These are phyloP conservation scores for Typha latifolia DNA, from an alignment of 176 grass and related monocot species.

Conservation along the genomic window DNA sequence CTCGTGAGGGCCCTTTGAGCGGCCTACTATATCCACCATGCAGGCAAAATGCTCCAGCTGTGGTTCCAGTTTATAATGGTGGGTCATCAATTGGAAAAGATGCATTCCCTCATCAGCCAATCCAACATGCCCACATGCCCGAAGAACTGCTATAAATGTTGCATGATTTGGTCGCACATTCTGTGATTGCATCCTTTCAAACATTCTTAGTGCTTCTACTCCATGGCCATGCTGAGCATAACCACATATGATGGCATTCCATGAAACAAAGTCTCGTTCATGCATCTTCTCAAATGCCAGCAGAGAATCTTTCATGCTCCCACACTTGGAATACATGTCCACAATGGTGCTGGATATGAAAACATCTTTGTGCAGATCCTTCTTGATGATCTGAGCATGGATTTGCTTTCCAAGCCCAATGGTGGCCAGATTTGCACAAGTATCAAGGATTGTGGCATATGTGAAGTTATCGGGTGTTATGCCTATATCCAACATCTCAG, in stretches of 20 bases:
- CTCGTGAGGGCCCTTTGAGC: constrained; percentile 51
- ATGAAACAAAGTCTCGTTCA: constrained; percentile 62
- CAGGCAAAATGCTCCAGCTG: constrained; percentile 79
- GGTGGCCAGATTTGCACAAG: constrained; percentile 69
- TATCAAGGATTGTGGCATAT: constrained; percentile 68
- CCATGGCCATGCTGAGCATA: constrained; percentile 72
- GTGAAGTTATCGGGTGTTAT: constrained; percentile 62
- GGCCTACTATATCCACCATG: constrained; percentile 82
- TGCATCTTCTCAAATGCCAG: constrained; percentile 47
- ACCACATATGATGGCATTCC: constrained; percentile 91
- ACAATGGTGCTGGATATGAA: constrained; percentile 73
- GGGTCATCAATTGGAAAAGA: constrained; percentile 64
- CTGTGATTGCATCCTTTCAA: constrained; percentile 69
- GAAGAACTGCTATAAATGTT: constrained; percentile 73
- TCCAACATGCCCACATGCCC: constrained; percentile 79
- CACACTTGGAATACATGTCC: constrained; percentile 88
- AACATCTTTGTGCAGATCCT: constrained; percentile 60
- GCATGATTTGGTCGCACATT: constrained; percentile 69
- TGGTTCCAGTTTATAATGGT: constrained; percentile 51
- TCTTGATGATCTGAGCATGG: constrained; percentile 69
- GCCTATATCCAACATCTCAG: constrained; percentile 51
- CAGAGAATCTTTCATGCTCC: constrained; percentile 50
- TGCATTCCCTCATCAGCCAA: constrained; percentile 46
- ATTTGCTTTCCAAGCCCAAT: constrained; percentile 72
- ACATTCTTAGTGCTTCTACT: constrained; percentile 64